Evolutionary conservation across 805 yeast genomes (phyloP).

Genomic region (Scheffersomyces coipomensis): DNA sequence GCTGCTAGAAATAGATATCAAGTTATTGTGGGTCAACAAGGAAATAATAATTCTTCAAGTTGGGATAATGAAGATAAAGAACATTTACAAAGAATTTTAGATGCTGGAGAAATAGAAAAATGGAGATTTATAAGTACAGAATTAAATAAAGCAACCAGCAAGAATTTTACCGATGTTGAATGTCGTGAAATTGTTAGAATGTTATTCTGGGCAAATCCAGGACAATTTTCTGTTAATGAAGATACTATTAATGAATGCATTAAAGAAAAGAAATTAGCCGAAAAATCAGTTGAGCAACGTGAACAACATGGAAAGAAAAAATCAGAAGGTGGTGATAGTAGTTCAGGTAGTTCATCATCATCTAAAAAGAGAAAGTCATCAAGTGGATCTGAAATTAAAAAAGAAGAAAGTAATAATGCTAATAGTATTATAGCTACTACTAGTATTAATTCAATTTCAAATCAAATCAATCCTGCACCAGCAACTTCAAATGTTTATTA

Average conservation of each 20-base stretch:
- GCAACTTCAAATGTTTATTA: background rate
- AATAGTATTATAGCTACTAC: background rate
- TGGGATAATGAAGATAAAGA: slow-evolving; percentile 60
- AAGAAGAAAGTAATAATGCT: slow-evolving; percentile 1
- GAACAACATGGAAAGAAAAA: slow-evolving; percentile 9
- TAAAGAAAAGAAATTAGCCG: slow-evolving; percentile 36
- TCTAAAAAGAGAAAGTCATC: background rate
- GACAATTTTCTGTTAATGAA: slow-evolving; percentile 54
- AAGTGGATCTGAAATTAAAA: background rate
- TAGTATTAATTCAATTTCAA: background rate
- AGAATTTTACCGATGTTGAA: slow-evolving; percentile 49
- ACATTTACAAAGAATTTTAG: slow-evolving; percentile 52
- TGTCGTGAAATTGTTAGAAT: slow-evolving; percentile 54
- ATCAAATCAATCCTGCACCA: background rate
- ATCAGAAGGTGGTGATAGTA: slow-evolving; percentile 6
- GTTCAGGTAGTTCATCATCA: background rate
- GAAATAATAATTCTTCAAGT: slow-evolving; percentile 61
- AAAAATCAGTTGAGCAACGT: slow-evolving; percentile 25
- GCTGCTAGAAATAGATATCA: slow-evolving; percentile 80
- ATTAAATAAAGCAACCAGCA: slow-evolving; percentile 53
- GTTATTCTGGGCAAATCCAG: slow-evolving; percentile 56
- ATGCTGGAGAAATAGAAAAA: slow-evolving; percentile 69
- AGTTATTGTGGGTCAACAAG: slow-evolving; percentile 80
- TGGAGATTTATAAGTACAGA: slow-evolving; percentile 67
- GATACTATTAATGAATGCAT: slow-evolving; percentile 39